phyloP scores from a whole-genome alignment of 2,329 filamentous ascomycete genomes.

The Cercospora zeae-maydis region DNA sequence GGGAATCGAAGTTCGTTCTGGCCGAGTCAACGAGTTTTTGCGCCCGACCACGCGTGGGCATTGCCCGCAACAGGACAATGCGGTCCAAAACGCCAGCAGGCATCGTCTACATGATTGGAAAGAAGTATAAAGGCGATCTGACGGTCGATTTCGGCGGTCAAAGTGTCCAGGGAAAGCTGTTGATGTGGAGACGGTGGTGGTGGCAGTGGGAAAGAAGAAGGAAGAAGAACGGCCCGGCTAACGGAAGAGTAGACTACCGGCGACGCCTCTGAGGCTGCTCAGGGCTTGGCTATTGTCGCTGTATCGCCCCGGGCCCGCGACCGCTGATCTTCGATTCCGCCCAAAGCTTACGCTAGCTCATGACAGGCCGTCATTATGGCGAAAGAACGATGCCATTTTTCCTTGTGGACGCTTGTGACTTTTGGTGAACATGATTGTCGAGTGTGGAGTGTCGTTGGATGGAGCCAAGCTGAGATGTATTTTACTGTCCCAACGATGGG shows the following conservation, averaged over 20 bases:
- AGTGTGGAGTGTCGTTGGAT: no score
- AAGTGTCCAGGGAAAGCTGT: neutral
- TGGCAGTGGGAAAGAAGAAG: neutral
- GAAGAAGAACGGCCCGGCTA: neutral
- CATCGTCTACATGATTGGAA: neutral
- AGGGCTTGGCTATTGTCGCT: no score
- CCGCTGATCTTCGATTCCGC: neutral
- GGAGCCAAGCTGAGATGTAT: no score
- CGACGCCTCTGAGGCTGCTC: neutral
- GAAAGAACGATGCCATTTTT: no score
- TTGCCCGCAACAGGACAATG: neutral
- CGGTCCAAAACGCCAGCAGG: neutral
- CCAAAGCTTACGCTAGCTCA: neutral
- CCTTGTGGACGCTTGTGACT: no score
- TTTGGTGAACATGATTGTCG: no score
- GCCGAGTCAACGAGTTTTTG: neutral
- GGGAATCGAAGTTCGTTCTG: no score
- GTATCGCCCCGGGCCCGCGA: no score
- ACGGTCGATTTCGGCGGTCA: neutral
- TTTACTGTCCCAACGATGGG: no score
- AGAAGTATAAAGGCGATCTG: neutral
- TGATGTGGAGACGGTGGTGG: neutral
- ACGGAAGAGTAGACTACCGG: neutral
- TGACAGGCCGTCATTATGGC: no score
- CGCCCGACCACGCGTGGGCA: neutral